These are phyloP conservation scores for Globisporangium nunn DNA, from an alignment of 352 stramenopile species.

Conservation along the genomic window DNA sequence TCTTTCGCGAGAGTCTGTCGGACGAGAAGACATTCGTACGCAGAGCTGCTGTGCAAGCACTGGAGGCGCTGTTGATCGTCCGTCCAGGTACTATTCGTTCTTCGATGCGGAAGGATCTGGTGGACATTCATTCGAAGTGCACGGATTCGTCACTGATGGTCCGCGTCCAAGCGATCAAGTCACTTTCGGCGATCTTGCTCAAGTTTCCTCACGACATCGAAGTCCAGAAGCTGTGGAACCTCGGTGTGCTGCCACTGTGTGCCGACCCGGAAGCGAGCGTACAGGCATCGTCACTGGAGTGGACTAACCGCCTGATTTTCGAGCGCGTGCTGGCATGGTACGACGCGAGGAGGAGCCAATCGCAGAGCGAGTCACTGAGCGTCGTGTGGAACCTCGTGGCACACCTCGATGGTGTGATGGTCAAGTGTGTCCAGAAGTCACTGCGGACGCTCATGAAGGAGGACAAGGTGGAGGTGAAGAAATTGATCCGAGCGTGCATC, in stretches of 20 bases:
- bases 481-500: conserved; percentile 51
- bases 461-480: conserved; percentile 44
- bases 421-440: conserved; percentile 66
- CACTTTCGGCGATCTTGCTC: conserved; percentile 66
- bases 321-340: conserved; percentile 61
- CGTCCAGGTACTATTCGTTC: conserved; percentile 38
- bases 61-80: conserved; percentile 64
- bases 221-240: conserved; percentile 76
- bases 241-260: conserved; percentile 77
- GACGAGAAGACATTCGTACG: conserved; percentile 85
- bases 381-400: conserved; percentile 58
- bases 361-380: conserved; percentile 19
- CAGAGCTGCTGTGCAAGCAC: conserved; percentile 64
- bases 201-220: conserved; percentile 62
- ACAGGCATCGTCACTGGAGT: conserved; percentile 53
- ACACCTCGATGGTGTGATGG: conserved; percentile 73
- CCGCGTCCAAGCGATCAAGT: conserved; percentile 78
- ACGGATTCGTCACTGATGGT: conserved; percentile 72
- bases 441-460: conserved; percentile 64
- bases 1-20: conserved; percentile 64
- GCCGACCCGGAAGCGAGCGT: conserved; percentile 73
- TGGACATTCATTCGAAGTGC: conserved; percentile 73
- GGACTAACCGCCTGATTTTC: conserved; percentile 54
- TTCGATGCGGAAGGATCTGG: conserved; percentile 54
- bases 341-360: conserved; percentile 24